Evolutionary conservation across 2,329 filamentous ascomycete genomes (phyloP).

Genomic region (Cladosporium sp.): DNA sequence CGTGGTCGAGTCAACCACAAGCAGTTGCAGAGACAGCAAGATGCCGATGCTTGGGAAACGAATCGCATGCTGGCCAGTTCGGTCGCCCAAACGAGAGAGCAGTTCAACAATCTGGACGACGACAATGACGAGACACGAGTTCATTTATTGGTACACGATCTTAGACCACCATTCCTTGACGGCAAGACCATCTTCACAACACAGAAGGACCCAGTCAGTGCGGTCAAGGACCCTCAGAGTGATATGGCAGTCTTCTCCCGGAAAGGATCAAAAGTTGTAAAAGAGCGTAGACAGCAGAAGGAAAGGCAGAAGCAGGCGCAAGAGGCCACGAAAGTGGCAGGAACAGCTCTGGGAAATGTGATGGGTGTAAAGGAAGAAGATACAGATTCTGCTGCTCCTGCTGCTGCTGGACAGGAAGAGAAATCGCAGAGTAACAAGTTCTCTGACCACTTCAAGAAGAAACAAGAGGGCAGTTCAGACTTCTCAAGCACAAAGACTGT

Average conservation of each 20-base stretch:
- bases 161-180: constrained; percentile 91
- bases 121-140: constrained; percentile 87
- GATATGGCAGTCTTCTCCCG: constrained; percentile 98
- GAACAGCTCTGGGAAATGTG: constrained; percentile 86
- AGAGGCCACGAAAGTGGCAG: constrained; percentile 87
- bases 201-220: constrained; percentile 89
- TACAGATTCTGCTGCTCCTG: constrained; percentile 66
- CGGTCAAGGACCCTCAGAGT: constrained; percentile 88
- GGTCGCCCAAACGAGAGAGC: constrained; percentile 82
- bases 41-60: constrained; percentile 97
- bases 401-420: constrained; percentile 59
- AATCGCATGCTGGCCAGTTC: constrained; percentile 97
- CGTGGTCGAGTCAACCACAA: constrained; percentile 54
- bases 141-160: constrained; percentile 87
- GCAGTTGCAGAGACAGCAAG: constrained; percentile 80
- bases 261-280: constrained; percentile 90
- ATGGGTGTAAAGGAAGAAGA: constrained; percentile 95
- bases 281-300: constrained; percentile 83
- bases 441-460: constrained; percentile 82
- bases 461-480: constrained; percentile 72
- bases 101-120: constrained; percentile 77
- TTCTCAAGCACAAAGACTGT: constrained; percentile 92
- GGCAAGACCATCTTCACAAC: constrained; percentile 96
- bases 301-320: constrained; percentile 93
- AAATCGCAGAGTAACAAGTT: constrained; percentile 70